phyloP scores from a whole-genome alignment of 371 early-diverging fungal genomes.

The Sporodiniella umbellata region DNA sequence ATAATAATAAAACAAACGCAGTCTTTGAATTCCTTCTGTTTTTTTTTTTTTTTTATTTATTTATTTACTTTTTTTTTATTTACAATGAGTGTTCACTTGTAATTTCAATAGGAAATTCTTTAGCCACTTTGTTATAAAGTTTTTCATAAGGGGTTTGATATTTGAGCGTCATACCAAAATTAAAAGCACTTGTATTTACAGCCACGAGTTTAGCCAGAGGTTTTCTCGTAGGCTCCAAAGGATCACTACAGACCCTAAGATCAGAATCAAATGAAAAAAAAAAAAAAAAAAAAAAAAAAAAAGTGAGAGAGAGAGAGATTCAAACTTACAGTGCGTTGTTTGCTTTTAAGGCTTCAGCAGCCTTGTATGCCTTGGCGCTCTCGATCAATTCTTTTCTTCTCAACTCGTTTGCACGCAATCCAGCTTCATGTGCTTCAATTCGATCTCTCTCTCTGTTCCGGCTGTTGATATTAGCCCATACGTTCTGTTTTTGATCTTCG shows the following conservation, averaged over 20 bases:
- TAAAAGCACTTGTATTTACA: constrained; percentile 19
- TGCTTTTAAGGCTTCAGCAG: neutral
- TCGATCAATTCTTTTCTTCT: constrained; percentile 27
- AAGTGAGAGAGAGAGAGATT: neutral
- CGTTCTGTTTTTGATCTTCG: constrained; percentile 30
- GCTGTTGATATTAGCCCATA: constrained; percentile 54
- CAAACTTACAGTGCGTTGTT: constrained; percentile 7
- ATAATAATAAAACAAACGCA: too few species aligned
- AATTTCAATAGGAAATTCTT: constrained; percentile 15
- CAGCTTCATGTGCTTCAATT: constrained; percentile 37
- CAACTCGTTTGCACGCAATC: constrained; percentile 21
- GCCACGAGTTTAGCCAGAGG: constrained; percentile 8
- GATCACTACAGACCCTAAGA: constrained; percentile 16
- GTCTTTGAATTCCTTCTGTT: too few species aligned
- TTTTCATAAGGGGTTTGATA: constrained; percentile 26
- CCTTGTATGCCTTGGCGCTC: constrained; percentile 15
- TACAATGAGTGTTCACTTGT: neutral
- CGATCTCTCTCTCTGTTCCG: constrained; percentile 39
- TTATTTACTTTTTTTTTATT: too few species aligned
- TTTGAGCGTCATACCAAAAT: constrained; percentile 22
- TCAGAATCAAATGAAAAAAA: too few species aligned
- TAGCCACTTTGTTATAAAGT: constrained; percentile 19
- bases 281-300: too few species aligned
- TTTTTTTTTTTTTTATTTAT: too few species aligned
- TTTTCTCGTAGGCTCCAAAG: constrained; percentile 8